These are phyloP conservation scores for Cetradonia linearis DNA, from an alignment of 495 filamentous ascomycete genomes.

Conservation along the genomic window DNA sequence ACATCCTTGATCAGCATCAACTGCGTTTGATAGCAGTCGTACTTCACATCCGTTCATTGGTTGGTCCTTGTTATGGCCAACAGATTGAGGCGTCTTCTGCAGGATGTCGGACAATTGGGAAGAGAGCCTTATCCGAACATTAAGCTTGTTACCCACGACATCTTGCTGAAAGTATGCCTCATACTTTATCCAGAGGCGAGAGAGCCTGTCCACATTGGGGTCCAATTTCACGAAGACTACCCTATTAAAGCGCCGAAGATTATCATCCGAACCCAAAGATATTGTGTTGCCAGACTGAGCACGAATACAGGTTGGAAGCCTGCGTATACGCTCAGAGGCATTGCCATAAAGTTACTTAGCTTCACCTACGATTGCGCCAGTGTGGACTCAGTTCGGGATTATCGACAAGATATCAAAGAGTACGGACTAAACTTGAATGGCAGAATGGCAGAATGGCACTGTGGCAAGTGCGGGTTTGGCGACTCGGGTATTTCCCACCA, in stretches of 20 bases:
- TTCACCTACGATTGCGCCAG: no score
- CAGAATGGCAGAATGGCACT: no score
- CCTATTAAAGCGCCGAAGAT: conserved; percentile 36
- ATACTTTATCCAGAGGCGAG: conserved; percentile 14
- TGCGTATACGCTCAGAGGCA: conserved; percentile 42
- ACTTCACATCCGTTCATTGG: no score
- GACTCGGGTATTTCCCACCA: no score
- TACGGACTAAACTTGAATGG: no score
- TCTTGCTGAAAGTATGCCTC: neutral
- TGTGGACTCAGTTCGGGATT: no score
- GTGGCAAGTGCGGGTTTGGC: no score
- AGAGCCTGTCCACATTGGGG: conserved; percentile 32
- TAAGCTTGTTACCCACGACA: neutral
- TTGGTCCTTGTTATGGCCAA: no score
- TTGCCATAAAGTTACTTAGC: conserved; percentile 43
- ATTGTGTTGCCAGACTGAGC: conserved; percentile 39
- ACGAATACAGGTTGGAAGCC: conserved; percentile 35
- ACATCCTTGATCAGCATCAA: no score
- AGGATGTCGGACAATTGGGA: conserved; percentile 8
- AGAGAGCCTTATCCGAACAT: conserved; percentile 11
- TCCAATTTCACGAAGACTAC: conserved; percentile 39
- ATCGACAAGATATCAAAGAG: no score
- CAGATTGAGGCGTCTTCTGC: conserved; percentile 25
- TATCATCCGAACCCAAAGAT: conserved; percentile 40
- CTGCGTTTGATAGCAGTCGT: no score